Evolutionary conservation across 331 rosid species (phyloP).

Genomic region (Arachis monticola): DNA sequence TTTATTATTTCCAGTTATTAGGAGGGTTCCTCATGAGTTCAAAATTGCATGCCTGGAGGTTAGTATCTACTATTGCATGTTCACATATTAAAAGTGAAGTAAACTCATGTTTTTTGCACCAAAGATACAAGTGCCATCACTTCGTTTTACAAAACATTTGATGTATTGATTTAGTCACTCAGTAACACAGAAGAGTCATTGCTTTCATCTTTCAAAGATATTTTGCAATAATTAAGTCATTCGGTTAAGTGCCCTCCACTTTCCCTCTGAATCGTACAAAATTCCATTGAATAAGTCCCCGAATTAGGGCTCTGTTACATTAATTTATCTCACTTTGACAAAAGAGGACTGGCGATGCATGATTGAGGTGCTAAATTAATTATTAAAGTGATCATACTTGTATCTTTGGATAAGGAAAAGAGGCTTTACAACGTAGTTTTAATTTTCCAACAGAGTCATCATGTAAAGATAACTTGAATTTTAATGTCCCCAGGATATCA

Average conservation of each 20-base stretch:
- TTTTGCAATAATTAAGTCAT: background rate
- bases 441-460: slow-evolving; percentile 9
- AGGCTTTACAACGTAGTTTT: background rate
- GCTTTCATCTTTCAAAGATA: background rate
- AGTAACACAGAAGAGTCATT: background rate
- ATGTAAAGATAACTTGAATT: slow-evolving; percentile 36
- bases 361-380: background rate
- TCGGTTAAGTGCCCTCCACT: background rate
- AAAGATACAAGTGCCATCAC: background rate
- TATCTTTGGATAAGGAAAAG: background rate
- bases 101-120: background rate
- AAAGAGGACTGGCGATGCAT: background rate
- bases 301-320: background rate
- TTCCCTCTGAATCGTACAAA: background rate
- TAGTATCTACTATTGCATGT: slow-evolving; percentile 39
- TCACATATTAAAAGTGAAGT: background rate
- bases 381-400: background rate
- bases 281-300: background rate
- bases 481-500: slow-evolving; percentile 67
- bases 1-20: slow-evolving; percentile 67
- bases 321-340: background rate
- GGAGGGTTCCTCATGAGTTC: slow-evolving; percentile 98
- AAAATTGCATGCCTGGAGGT: slow-evolving; percentile 96
- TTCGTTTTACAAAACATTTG: background rate
- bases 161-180: background rate